Percentiles rank a stretch among this genome's conserved stretches.
These are phyloP conservation scores for Fusarium caatingaense DNA, from an alignment of 2,329 filamentous ascomycete genomes.

Conservation along the genomic window DNA sequence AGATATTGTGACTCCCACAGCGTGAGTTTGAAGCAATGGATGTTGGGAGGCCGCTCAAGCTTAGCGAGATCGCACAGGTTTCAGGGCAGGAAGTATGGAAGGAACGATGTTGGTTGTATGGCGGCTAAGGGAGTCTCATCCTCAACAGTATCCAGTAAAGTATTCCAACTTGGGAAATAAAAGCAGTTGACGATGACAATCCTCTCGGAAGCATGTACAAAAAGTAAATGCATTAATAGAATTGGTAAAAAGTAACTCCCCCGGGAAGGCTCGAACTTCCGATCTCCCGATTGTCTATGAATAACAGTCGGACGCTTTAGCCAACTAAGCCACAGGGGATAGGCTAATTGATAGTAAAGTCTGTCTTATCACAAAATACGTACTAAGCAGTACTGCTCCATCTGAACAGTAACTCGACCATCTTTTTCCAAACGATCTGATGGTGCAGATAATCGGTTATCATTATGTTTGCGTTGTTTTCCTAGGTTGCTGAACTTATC, in stretches of 20 bases:
- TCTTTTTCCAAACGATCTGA: background rate
- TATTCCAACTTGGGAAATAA: background rate
- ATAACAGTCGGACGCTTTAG: constrained; percentile 45
- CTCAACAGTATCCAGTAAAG: background rate
- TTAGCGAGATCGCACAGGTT: background rate
- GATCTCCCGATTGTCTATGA: constrained; percentile 46
- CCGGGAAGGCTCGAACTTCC: constrained; percentile 48
- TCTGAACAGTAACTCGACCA: background rate
- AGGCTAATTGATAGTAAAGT: rapidly evolving
- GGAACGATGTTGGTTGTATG: background rate
- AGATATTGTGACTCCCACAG: rapidly evolving
- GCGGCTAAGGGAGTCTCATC: background rate
- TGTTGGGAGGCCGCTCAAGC: background rate
- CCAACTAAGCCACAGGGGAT: constrained; percentile 26
- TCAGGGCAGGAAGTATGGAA: background rate
- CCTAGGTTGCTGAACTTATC: background rate
- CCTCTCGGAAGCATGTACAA: background rate
- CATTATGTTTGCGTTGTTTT: background rate
- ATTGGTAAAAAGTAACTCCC: constrained; percentile 20
- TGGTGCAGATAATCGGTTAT: background rate
- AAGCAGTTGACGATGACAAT: background rate
- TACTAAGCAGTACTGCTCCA: rapidly evolving
- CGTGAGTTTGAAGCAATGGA: rapidly evolving
- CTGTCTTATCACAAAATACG: rapidly evolving
- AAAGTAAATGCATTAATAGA: rapidly evolving